Evolutionary conservation across 768 basidiomycete genomes (phyloP).

Genomic region (Collybia mongolica): DNA sequence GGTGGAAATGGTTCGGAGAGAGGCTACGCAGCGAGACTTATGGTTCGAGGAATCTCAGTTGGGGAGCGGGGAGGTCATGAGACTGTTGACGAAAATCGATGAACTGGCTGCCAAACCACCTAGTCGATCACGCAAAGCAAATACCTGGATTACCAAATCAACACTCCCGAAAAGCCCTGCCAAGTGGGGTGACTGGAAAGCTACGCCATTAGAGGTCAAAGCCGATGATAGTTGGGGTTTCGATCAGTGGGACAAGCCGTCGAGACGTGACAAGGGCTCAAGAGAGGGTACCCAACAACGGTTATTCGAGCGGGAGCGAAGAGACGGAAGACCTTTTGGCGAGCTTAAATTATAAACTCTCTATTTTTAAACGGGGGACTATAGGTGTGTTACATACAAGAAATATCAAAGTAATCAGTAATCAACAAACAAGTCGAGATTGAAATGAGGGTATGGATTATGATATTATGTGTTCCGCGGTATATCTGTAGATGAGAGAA

Average conservation of each 20-base stretch:
- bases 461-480: not conserved
- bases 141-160: not conserved
- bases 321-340: no score
- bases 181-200: slow-evolving; percentile 51
- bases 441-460: not conserved
- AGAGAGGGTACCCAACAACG: not conserved
- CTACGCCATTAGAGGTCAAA: slow-evolving; percentile 21
- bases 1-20: slow-evolving; percentile 60
- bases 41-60: slow-evolving; percentile 49
- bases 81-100: slow-evolving; percentile 52
- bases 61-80: slow-evolving; percentile 50
- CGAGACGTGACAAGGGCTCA: not conserved
- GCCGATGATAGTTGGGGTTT: slow-evolving; percentile 47
- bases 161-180: not conserved
- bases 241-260: slow-evolving; percentile 39
- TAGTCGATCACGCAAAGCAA: not conserved
- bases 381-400: not conserved
- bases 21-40: slow-evolving; percentile 54
- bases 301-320: no score
- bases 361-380: not conserved
- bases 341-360: not conserved
- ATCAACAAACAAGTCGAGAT: not conserved
- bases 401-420: not conserved
- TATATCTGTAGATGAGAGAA: no score
- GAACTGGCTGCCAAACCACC: slow-evolving; percentile 19